Conservation (phyloP, 2,329 filamentous ascomycete species). For the Talaromyces verruculosus region DNA sequence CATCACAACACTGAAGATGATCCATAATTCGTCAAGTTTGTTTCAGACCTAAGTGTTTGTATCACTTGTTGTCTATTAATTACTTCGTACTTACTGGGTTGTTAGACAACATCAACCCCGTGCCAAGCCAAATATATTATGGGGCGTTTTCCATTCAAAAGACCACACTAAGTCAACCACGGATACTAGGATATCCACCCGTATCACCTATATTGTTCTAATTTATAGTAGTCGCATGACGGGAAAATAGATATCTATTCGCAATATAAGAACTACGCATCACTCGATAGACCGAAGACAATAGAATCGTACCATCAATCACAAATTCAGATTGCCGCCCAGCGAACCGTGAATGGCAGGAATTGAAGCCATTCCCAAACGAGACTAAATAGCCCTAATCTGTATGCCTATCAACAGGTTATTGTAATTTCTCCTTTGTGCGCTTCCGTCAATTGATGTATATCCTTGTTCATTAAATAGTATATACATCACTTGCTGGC, state of each 20-base stretch:
- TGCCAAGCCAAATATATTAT: conserved; percentile 2
- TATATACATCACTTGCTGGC: too few species aligned
- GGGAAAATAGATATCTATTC: not conserved
- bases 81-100: not conserved
- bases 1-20: not conserved
- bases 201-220: not conserved
- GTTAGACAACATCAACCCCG: not conserved
- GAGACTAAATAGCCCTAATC: not conserved
- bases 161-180: not conserved
- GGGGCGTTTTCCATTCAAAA: not conserved
- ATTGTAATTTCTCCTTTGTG: too few species aligned
- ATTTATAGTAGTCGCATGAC: not conserved
- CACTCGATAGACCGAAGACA: too few species aligned
- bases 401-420: not conserved
- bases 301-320: too few species aligned
- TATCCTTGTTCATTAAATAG: too few species aligned
- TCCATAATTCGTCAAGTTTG: not conserved
- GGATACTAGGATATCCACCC: not conserved
- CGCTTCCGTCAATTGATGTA: too few species aligned
- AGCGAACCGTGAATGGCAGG: too few species aligned
- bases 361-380: not conserved
- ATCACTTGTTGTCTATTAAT: not conserved
- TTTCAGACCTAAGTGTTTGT: not conserved
- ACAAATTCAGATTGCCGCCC: too few species aligned
- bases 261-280: too few species aligned